A percentile compares a stretch with the other conserved stretches of the same genome.
Evolutionary conservation across 1,284 basidiomycete species (phyloP).

Genomic region (Anthracocystis walkeri): DNA sequence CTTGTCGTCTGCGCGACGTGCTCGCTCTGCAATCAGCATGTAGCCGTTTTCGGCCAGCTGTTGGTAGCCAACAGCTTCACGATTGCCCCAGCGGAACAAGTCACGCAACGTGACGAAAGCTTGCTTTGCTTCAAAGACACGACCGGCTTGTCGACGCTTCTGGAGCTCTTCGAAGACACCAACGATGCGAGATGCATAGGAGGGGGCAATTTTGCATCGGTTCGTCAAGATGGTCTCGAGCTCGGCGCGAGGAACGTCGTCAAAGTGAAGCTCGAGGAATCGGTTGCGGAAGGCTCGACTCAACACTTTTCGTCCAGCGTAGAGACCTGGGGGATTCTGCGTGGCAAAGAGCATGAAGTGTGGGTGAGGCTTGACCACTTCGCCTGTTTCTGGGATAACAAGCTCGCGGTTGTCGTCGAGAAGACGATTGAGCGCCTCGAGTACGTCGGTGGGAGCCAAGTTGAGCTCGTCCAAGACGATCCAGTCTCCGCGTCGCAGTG

Average conservation of each 20-base stretch:
- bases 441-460: slow-evolving; percentile 95
- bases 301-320: slow-evolving; percentile 93
- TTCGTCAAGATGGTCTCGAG: slow-evolving; percentile 81
- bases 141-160: slow-evolving; percentile 86
- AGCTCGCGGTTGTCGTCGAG: slow-evolving; percentile 98
- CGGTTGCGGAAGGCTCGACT: slow-evolving; percentile 97
- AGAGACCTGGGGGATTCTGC: slow-evolving; percentile 97
- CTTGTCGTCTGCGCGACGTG: slow-evolving; percentile 87
- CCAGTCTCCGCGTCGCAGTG: slow-evolving; percentile 93
- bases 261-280: slow-evolving; percentile 98
- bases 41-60: slow-evolving; percentile 96
- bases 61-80: slow-evolving; percentile 85
- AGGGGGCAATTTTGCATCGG: slow-evolving; percentile 65
- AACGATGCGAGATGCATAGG: slow-evolving; percentile 90
- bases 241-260: slow-evolving; percentile 94
- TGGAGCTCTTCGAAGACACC: slow-evolving; percentile 92
- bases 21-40: slow-evolving; percentile 95
- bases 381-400: slow-evolving; percentile 94
- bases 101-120: slow-evolving; percentile 97
- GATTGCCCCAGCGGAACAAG: slow-evolving; percentile 94
- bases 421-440: slow-evolving; percentile 95
- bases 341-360: slow-evolving; percentile 99
- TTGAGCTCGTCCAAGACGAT: slow-evolving; percentile 98
- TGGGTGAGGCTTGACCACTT: slow-evolving; percentile 91
- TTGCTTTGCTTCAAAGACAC: slow-evolving; percentile 97